Evolutionary conservation across 176 grass and related monocot genomes (phyloP).

Genomic region (Oryza meyeriana): DNA sequence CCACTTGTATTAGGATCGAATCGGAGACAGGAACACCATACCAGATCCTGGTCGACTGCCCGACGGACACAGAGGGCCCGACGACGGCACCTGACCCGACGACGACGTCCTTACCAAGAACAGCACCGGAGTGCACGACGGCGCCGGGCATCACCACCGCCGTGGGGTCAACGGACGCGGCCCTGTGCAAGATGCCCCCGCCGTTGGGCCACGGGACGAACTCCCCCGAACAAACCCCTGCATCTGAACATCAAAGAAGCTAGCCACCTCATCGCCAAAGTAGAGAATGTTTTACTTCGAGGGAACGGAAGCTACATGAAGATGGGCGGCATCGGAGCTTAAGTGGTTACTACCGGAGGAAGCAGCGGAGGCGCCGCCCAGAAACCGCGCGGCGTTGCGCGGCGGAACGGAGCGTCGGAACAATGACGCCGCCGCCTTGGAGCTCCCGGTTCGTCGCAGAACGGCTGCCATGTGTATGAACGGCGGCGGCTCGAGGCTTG

Average conservation of each 20-base stretch:
- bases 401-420: background rate
- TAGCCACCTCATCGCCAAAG: background rate
- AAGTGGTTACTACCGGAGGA: background rate
- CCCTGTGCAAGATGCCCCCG: constrained; percentile 45
- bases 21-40: background rate
- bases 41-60: constrained; percentile 71
- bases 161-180: constrained; percentile 37
- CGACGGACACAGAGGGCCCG: constrained; percentile 61
- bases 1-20: background rate
- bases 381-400: background rate
- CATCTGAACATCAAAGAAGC: constrained; percentile 4
- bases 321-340: background rate
- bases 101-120: constrained; percentile 50
- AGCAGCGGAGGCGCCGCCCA: background rate
- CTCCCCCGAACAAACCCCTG: background rate
- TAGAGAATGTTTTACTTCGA: background rate
- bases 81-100: constrained; percentile 69
- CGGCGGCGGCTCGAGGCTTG: no score
- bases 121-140: constrained; percentile 49
- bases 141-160: constrained; percentile 45
- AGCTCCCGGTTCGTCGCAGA: background rate
- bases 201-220: constrained; percentile 59
- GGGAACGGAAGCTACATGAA: background rate
- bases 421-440: background rate
- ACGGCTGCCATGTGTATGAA: background rate